phyloP scores from a whole-genome alignment of 2,329 filamentous ascomycete genomes.

The Ilyonectria robusta region DNA sequence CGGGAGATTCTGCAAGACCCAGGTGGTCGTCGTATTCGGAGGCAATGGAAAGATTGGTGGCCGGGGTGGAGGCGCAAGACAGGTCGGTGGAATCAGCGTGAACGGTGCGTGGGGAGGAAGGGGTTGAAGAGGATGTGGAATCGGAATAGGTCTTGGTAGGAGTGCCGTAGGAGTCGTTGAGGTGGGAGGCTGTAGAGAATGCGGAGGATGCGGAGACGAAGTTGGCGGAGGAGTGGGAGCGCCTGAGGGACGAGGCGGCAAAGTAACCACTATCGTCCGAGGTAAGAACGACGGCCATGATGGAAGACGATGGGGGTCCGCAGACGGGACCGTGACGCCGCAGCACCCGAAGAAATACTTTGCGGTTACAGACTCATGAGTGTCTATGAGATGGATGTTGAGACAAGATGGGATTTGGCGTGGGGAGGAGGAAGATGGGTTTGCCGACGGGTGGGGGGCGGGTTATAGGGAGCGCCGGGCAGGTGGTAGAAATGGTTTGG shows the following conservation, averaged over 20 bases:
- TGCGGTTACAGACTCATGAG: constrained; percentile 44
- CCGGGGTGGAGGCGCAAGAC: constrained; percentile 74
- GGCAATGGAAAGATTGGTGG: constrained; percentile 74
- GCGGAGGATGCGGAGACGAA: constrained; percentile 61
- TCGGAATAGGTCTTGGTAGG: constrained; percentile 60
- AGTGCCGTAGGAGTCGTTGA: constrained; percentile 63
- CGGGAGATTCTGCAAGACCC: constrained; percentile 59
- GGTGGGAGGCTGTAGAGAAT: constrained; percentile 62
- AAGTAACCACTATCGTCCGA: constrained; percentile 73
- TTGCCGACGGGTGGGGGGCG: constrained; percentile 48
- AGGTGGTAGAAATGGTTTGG: constrained; percentile 46
- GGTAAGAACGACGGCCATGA: constrained; percentile 70
- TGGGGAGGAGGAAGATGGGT: constrained; percentile 44
- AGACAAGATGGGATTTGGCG: constrained; percentile 33
- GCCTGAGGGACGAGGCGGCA: constrained; percentile 66
- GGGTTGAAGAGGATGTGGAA: constrained; percentile 66
- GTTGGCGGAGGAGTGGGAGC: constrained; percentile 73
- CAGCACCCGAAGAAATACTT: constrained; percentile 36
- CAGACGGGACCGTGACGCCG: constrained; percentile 42
- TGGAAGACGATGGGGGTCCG: constrained; percentile 42
- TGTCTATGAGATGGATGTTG: constrained; percentile 31
- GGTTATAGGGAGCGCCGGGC: constrained; percentile 47
- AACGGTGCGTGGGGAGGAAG: constrained; percentile 69
- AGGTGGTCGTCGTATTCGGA: constrained; percentile 68
- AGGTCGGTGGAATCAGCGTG: constrained; percentile 68